phyloP scores from a whole-genome alignment of 306 rosid genomes.

The Glycine soja region DNA sequence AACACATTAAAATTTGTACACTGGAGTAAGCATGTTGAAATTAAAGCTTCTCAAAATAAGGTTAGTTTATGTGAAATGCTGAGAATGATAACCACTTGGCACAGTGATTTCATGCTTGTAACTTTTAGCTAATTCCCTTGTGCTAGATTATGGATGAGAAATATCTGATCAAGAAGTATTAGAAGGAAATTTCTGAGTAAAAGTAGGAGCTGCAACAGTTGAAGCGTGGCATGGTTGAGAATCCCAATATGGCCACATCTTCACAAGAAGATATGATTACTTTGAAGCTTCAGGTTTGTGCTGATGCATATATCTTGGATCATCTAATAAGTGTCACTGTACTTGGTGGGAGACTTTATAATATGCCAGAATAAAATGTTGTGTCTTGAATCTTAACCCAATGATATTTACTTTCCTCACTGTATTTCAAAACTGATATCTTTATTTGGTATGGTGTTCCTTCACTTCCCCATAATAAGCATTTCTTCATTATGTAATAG shows the following conservation, averaged over 20 bases:
- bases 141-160: conserved; percentile 92
- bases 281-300: conserved; percentile 57
- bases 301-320: conserved; percentile 33
- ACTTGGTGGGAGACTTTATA: not conserved
- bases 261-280: conserved; percentile 70
- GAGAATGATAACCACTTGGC: not conserved
- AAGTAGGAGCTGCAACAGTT: conserved; percentile 85
- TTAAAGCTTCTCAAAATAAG: conserved; percentile 88
- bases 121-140: conserved; percentile 22
- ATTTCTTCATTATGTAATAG: conserved; percentile 55
- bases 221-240: conserved; percentile 72
- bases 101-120: conserved; percentile 9
- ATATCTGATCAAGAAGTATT: conserved; percentile 88
- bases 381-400: conserved; percentile 4
- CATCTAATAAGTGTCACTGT: conserved; percentile 4
- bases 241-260: conserved; percentile 59
- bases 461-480: conserved; percentile 40
- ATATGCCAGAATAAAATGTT: conserved; percentile 24
- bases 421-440: conserved; percentile 11
- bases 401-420: conserved; percentile 33
- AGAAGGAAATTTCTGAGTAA: conserved; percentile 77
- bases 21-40: conserved; percentile 88
- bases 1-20: conserved; percentile 90
- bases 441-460: conserved; percentile 27
- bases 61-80: conserved; percentile 45